Conservation (phyloP, 106 monocot genomes). For the Vanilla planifolia region DNA sequence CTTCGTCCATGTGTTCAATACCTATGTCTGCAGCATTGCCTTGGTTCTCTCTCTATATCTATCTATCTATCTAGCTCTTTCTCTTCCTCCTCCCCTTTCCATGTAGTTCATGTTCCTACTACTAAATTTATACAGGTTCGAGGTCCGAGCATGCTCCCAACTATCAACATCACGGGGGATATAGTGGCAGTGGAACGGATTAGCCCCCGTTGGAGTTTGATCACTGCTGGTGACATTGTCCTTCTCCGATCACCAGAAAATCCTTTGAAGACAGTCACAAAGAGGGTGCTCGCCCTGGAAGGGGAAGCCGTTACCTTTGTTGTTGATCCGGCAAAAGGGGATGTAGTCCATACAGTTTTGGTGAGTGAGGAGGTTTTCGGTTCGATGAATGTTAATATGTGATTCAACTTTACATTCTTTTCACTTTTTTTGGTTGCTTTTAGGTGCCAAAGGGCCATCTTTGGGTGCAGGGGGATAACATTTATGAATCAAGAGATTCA, state of each 20-base stretch:
- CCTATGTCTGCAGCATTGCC: conserved; percentile 32
- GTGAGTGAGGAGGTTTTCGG: conserved; percentile 18
- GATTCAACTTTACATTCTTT: conserved; percentile 3
- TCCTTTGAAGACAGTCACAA: conserved; percentile 54
- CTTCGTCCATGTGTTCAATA: conserved; percentile 45
- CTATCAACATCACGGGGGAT: conserved; percentile 72
- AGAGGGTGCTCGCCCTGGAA: conserved; percentile 73
- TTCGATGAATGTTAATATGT: neutral
- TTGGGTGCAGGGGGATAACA: conserved; percentile 91
- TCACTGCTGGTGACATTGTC: conserved; percentile 57
- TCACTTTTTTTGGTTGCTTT: neutral
- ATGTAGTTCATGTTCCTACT: neutral
- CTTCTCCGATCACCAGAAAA: conserved; percentile 62
- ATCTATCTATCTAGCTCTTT: neutral
- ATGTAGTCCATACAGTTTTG: conserved; percentile 35
- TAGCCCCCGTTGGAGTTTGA: conserved; percentile 21
- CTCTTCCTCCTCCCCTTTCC: neutral
- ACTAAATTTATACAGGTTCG: conserved; percentile 17
- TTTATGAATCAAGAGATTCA: conserved; percentile 75
- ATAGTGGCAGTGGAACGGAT: conserved; percentile 55
- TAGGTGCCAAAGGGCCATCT: conserved; percentile 85
- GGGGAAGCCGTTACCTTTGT: conserved; percentile 59
- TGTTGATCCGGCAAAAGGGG: conserved; percentile 29
- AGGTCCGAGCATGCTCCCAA: conserved; percentile 92
- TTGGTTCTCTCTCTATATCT: conserved; percentile 15